A percentile compares a stretch with the other conserved stretches of the same genome.
Evolutionary conservation across 2,329 filamentous ascomycete species (phyloP).

Genomic region (Beauveria sp.): DNA sequence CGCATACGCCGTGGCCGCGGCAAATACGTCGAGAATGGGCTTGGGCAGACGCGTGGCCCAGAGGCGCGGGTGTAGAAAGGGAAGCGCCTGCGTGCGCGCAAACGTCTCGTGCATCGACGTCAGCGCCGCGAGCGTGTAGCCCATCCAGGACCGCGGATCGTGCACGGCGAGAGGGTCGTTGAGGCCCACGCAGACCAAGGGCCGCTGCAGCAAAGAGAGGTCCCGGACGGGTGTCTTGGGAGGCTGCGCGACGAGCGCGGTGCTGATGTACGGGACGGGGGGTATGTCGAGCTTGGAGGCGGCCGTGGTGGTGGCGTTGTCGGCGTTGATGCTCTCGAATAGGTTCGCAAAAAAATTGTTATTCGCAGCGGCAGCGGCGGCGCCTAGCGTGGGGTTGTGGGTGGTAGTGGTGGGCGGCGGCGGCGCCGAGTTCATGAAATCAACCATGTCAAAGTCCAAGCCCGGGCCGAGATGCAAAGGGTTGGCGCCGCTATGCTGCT

Average conservation of each 20-base stretch:
- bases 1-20: slow-evolving; percentile 31
- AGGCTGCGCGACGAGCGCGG: slow-evolving; percentile 13
- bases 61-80: slow-evolving; percentile 36
- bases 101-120: slow-evolving; percentile 27
- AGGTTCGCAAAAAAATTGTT: not conserved
- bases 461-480: slow-evolving; percentile 8
- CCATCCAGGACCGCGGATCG: slow-evolving; percentile 27
- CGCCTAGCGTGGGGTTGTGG: not conserved
- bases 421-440: slow-evolving; percentile 5
- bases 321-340: slow-evolving; percentile 10
- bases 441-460: slow-evolving; percentile 10
- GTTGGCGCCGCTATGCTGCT: not conserved
- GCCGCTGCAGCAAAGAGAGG: slow-evolving; percentile 18
- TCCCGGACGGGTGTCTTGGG: slow-evolving; percentile 22
- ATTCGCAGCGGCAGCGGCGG: not conserved
- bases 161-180: slow-evolving; percentile 27
- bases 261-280: slow-evolving; percentile 19
- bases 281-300: slow-evolving; percentile 25
- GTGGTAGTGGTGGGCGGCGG: not conserved
- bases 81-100: slow-evolving; percentile 28
- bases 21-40: slow-evolving; percentile 32
- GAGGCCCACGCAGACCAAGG: slow-evolving; percentile 16
- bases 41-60: slow-evolving; percentile 33
- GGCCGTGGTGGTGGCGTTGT: slow-evolving; percentile 14
- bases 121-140: slow-evolving; percentile 26